These are phyloP conservation scores for Staphylotrichum longicolle DNA, from an alignment of 495 filamentous ascomycete genomes.

Conservation along the genomic window DNA sequence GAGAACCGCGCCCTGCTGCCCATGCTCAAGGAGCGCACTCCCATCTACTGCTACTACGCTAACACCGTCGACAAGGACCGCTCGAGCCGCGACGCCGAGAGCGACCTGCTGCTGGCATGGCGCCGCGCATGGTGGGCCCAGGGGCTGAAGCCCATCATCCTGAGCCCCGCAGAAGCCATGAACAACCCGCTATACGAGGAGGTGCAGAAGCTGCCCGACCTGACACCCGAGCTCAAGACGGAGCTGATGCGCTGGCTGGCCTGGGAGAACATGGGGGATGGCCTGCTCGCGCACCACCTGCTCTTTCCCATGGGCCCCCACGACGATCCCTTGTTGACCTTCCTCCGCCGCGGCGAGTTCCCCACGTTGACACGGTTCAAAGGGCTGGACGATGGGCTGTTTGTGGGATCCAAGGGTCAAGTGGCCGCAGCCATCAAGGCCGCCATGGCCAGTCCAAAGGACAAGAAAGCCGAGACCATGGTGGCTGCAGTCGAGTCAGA, in stretches of 20 bases:
- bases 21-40: conserved; percentile 64
- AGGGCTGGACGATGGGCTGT: conserved; percentile 66
- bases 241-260: conserved; percentile 86
- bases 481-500: conserved; percentile 49
- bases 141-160: conserved; percentile 81
- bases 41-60: conserved; percentile 94
- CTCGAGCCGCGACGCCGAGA: conserved; percentile 65
- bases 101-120: conserved; percentile 80
- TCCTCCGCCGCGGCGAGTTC: conserved; percentile 70
- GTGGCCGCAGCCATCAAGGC: conserved; percentile 66
- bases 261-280: conserved; percentile 90
- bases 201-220: conserved; percentile 57
- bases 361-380: conserved; percentile 73
- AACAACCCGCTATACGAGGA: conserved; percentile 75
- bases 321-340: conserved; percentile 67
- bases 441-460: conserved; percentile 54
- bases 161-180: conserved; percentile 79
- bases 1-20: conserved; percentile 86
- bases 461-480: conserved; percentile 57
- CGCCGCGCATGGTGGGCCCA: conserved; percentile 90
- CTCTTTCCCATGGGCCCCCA: conserved; percentile 82
- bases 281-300: conserved; percentile 73
- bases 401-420: conserved; percentile 64
- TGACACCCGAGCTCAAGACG: conserved; percentile 54
- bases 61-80: conserved; percentile 59